A percentile compares a stretch with the other conserved stretches of the same genome.
Conservation (phyloP, 768 basidiomycete species). For the Mycena vulgaris region DNA sequence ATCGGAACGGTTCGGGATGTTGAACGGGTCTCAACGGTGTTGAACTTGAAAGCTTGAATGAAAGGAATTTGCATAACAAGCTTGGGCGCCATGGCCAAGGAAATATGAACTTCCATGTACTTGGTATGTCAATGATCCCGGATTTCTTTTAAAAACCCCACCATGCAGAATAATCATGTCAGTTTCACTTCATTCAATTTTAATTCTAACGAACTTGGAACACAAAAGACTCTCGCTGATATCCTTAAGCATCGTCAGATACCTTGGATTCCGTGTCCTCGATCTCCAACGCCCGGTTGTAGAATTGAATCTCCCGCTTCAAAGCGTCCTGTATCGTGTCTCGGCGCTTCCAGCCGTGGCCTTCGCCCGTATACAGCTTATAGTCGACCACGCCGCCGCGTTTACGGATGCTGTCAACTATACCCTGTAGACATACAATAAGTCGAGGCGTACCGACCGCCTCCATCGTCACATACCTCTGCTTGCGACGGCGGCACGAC, state of each 20-base stretch:
- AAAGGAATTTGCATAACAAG: no score
- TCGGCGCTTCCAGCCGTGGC: slow-evolving; percentile 74
- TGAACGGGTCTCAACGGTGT: no score
- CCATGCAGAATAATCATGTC: no score
- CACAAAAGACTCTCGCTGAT: not conserved
- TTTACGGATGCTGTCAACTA: slow-evolving; percentile 67
- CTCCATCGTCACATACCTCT: slow-evolving; percentile 43
- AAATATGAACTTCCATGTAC: no score
- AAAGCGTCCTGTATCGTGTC: slow-evolving; percentile 69
- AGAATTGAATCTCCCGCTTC: slow-evolving; percentile 69
- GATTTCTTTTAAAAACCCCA: no score
- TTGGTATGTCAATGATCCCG: no score
- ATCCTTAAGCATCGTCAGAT: not conserved
- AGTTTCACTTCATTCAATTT: no score
- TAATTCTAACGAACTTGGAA: no score
- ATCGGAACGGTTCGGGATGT: no score
- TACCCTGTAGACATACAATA: slow-evolving; percentile 41
- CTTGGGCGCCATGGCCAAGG: no score
- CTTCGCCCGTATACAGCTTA: slow-evolving; percentile 74
- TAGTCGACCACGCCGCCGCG: slow-evolving; percentile 71
- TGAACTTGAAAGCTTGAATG: no score
- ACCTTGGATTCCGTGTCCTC: not conserved
- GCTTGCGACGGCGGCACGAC: slow-evolving; percentile 82
- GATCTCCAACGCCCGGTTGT: slow-evolving; percentile 60
- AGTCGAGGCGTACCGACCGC: not conserved